Evolutionary conservation across 1,284 basidiomycete genomes (phyloP), one percentile per base, ranked within the genome.

Genomic region (Tilletia indica): DNA sequence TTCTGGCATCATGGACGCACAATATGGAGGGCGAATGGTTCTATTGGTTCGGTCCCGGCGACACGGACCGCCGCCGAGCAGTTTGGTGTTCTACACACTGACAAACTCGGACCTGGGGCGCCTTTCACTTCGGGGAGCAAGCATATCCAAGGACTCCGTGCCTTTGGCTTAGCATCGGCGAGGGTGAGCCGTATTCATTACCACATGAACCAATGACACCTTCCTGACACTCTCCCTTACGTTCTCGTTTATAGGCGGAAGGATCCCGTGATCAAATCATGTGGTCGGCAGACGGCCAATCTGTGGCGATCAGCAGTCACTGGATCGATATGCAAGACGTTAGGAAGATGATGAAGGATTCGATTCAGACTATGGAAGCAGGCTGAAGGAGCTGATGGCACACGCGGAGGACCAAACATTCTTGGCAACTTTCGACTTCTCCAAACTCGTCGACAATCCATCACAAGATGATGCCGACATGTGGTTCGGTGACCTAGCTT

Each of bases 201-300:
- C n/a, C n/a, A n/a, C 16, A 31, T 19, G 4, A 19, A 54, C 19
- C 16, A 19, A 54, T 6, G 4, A 5, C n/a, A 31, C 6, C 16
- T 6, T 31, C 6, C 16, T 19, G 6, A n/a, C 19, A n/a, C 51
- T 6, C 4, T 6, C 51, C 4, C n/a, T 31, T 19, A n/a, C n/a
- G n/a, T 31, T 54, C 51, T 31, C 51, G n/a, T n/a, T n/a, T n/a
- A n/a, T 54, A 54, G 51, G 51, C 51, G 19, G 51, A 54, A 54
- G 51, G 51, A n/a, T 5, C 8, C 51, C 6, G 16, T 4, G 51
- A 54, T 19, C 4, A 4, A 4, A 31, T 31, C 51, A 19, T 54
- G 19, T 54, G 51, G 51, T 19, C 51, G 19, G 51, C 16, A 4
- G 51, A 54, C 51, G 51, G 19, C 5, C 16, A 54, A 6, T 6